Base-by-base conservation (phyloP, 352 stramenopile genomes). In the Saprolegnia diclina region DNA sequence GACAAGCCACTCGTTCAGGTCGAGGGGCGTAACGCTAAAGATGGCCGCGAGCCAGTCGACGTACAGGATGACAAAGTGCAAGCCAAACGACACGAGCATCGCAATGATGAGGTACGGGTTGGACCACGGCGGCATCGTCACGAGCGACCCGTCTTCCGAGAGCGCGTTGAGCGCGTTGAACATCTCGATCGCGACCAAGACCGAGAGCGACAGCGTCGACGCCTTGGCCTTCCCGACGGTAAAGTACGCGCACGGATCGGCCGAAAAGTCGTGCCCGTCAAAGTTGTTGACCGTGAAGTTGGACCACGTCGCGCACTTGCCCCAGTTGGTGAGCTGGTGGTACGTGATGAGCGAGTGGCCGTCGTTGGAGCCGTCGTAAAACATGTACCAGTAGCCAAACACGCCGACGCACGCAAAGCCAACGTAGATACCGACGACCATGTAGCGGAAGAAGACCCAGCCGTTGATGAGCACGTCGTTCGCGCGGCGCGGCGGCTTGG, bases 401-500 rank as follows among this genome's bases (percentile, higher is more conserved):
- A 97, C 80, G 35, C 90, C 91, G 6, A 98, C 91, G 64, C 89
- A 96, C 5, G 90, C 90, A 59, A 95, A 85, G 38, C 91, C 91
- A 6, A 97, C 91, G 74, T 97, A 97, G 56, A 98, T 98, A 46
- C 93, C 94, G 45, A 98, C 87, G 57, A 98, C 87, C 81, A 98
- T 91, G 83, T 99, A 99, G 48, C 97, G 89, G 75, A 96, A 98
- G 56, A 99, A 94, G 59, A 99, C 88, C 96, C 96, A 99, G 53
- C 82, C 78, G 48, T 97, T 99, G 83, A 99, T 98, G 44, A 99
- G 95, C 29, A 95, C 93, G 72, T 99, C 97, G 72, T 98, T 88
- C 50, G 85, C 95, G 68, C 94, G 91, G 56, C 98, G 89, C 70
- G 97, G 97, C 24, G 92, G 90, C 72, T 96, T 91, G 67, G 83